Conservation (phyloP, 805 yeast genomes). For the Myxozyma lipomycoides region DNA sequence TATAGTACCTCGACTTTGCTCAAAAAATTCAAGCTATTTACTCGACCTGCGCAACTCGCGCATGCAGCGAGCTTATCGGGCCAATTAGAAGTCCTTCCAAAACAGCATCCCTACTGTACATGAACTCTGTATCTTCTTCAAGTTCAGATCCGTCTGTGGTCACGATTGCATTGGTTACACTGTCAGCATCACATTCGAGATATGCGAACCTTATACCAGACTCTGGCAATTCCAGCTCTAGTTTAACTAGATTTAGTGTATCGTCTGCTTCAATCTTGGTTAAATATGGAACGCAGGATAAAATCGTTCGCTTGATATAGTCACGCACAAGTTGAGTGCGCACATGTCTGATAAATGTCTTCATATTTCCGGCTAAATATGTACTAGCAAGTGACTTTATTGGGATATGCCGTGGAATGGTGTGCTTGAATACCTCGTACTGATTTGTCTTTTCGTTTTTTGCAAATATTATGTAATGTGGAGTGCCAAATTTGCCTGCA, state of each 20-base stretch:
- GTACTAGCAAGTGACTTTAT: constrained; percentile 3
- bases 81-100: constrained; percentile 16
- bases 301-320: constrained; percentile 11
- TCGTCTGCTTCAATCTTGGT: constrained; percentile 23
- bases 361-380: constrained; percentile 15
- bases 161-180: constrained; percentile 16
- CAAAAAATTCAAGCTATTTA: not conserved
- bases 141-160: constrained; percentile 3
- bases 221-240: constrained; percentile 8
- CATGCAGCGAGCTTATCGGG: constrained; percentile 8
- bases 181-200: constrained; percentile 13
- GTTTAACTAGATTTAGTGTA: constrained; percentile 20
- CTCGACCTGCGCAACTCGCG: constrained; percentile 1
- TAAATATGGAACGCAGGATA: constrained; percentile 15
- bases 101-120: constrained; percentile 2
- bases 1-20: not conserved
- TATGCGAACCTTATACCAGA: constrained; percentile 6
- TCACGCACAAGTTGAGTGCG: constrained; percentile 17
- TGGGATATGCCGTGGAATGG: constrained; percentile 23
- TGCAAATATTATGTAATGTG: constrained; percentile 19
- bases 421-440: constrained; percentile 18
- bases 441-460: not conserved
- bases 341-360: constrained; percentile 14
- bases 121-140: not conserved
- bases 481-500: constrained; percentile 17